Evolutionary conservation across 208 protist genomes (phyloP).

Genomic region (Novymonas esmeraldas): DNA sequence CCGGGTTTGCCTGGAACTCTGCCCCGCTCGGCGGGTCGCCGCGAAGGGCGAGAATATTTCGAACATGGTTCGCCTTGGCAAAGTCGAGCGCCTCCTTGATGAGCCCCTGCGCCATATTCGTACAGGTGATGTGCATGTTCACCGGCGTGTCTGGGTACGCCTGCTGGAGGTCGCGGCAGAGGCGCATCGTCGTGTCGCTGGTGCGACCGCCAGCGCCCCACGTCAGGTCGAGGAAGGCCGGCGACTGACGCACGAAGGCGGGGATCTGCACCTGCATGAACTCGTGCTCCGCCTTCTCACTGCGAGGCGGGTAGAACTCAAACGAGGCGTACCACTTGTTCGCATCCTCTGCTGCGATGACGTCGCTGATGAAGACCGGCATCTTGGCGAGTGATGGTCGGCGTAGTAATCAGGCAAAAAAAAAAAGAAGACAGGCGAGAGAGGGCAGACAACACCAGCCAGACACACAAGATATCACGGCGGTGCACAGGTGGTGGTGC

Average conservation of each 20-base stretch:
- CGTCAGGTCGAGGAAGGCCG: slow-evolving; percentile 96
- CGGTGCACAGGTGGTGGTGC: no score
- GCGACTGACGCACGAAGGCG: slow-evolving; percentile 78
- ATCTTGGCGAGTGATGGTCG: slow-evolving; percentile 5
- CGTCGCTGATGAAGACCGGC: slow-evolving; percentile 29
- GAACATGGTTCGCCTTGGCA: slow-evolving; percentile 88
- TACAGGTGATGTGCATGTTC: slow-evolving; percentile 96
- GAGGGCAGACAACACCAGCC: no score
- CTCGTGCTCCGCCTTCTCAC: slow-evolving; percentile 83
- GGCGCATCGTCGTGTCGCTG: slow-evolving; percentile 66
- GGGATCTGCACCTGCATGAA: slow-evolving; percentile 80
- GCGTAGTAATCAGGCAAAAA: neutral
- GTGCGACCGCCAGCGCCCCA: slow-evolving; percentile 96
- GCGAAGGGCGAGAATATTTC: slow-evolving; percentile 97
- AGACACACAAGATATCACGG: no score
- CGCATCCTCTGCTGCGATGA: slow-evolving; percentile 39
- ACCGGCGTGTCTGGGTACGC: slow-evolving; percentile 56
- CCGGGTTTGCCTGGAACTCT: slow-evolving; percentile 55
- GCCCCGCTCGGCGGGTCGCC: slow-evolving; percentile 82
- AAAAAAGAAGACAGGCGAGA: slow-evolving; percentile 13
- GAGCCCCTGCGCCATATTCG: slow-evolving; percentile 85
- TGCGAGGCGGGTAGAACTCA: slow-evolving; percentile 97
- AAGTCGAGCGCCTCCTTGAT: slow-evolving; percentile 80
- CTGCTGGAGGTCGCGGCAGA: slow-evolving; percentile 91
- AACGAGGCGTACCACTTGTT: slow-evolving; percentile 89